Evolutionary conservation across 2,329 filamentous ascomycete genomes (phyloP).

Genomic region (Penicillium sp.): DNA sequence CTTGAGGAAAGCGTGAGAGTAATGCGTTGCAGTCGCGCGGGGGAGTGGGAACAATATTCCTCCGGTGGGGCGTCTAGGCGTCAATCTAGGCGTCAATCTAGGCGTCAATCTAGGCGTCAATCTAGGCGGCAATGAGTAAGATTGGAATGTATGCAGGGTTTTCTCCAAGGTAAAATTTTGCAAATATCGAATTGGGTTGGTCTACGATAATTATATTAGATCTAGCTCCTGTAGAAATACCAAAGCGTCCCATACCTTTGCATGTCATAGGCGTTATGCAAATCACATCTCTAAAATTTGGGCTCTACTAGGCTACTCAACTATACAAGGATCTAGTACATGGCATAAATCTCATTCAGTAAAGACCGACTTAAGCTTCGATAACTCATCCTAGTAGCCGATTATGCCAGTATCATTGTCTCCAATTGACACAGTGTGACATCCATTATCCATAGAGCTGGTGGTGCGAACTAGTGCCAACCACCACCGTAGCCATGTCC

Average conservation of each 20-base stretch:
- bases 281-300: no score
- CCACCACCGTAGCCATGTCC: neutral
- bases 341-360: neutral
- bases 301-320: neutral
- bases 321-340: neutral
- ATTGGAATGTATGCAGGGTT: neutral
- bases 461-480: neutral
- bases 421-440: neutral
- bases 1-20: neutral
- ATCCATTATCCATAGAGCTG: neutral
- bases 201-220: no score
- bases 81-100: no score
- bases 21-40: conserved; percentile 5
- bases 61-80: conserved; percentile 7
- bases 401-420: neutral
- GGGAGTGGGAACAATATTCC: conserved; percentile 15
- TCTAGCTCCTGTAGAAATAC: no score
- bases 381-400: neutral
- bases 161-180: no score
- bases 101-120: neutral
- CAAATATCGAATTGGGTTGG: no score
- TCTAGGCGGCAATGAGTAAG: neutral
- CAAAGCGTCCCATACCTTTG: no score
- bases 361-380: neutral
- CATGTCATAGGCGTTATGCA: no score